Evolutionary conservation across 176 grass and related monocot genomes (phyloP).

Genomic region (Hyparrhenia diplandra): DNA sequence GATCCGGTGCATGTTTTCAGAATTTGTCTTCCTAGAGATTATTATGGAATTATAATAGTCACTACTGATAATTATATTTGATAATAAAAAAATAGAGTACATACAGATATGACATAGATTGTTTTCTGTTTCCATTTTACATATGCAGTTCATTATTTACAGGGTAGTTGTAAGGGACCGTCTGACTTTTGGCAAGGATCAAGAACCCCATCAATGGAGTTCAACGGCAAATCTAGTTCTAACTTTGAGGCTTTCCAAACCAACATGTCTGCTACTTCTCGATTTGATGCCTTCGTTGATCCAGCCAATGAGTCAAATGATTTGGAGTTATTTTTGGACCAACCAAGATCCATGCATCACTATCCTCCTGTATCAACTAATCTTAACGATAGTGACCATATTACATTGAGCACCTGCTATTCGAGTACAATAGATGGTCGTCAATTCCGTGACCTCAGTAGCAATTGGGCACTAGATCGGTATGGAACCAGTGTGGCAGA

Average conservation of each 20-base stretch:
- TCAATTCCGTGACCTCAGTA: not conserved
- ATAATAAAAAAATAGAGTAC: not conserved
- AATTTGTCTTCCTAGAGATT: not conserved
- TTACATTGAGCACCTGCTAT: not conserved
- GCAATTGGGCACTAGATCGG: not conserved
- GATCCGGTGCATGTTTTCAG: not conserved
- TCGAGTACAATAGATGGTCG: not conserved
- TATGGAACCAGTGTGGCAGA: not conserved
- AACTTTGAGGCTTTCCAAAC: not conserved
- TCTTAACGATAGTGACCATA: not conserved
- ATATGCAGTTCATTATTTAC: not conserved
- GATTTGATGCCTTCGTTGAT: not conserved
- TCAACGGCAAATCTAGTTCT: not conserved
- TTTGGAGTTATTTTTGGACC: constrained; percentile 7
- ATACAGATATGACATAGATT: not conserved
- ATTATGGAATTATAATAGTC: not conserved
- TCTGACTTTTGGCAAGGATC: not conserved
- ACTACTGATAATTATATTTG: not conserved
- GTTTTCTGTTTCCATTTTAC: no score
- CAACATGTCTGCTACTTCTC: not conserved
- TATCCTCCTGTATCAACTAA: not conserved
- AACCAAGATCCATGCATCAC: constrained; percentile 14
- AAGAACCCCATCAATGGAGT: not conserved
- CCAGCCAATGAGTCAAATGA: not conserved
- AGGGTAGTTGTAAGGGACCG: not conserved